Evolutionary conservation across 2,329 filamentous ascomycete genomes (phyloP), one percentile per base, ranked within the genome.

Genomic region (Pyricularia pennisetigena): DNA sequence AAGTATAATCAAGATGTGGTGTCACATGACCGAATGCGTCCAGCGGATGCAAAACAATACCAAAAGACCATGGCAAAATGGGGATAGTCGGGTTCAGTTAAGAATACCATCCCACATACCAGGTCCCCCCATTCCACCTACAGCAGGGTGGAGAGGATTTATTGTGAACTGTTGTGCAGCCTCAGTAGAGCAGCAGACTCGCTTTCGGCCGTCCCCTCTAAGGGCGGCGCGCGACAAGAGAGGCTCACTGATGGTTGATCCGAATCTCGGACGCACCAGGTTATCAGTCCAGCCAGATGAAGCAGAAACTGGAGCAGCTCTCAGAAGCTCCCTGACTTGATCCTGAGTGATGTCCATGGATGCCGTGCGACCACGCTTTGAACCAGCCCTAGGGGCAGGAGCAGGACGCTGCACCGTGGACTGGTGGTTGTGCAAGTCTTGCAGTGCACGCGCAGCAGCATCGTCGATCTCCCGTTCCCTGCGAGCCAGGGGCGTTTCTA

Each of bases 21-120:
- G 41, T 66, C 64, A 66, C 64, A 66, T 10, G 12, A 49, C 57
- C 57, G 57, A 26, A 8, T 26, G 23, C 23, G 57, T 10, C n/a
- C 57, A 12, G 4, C n/a, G 9, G 57, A 61, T 61, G 9, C n/a
- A 14, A n/a, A 49, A 49, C 24, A 23, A 57, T 66, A n/a, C 12
- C 26, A 16, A 35, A n/a, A n/a, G 32, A 16, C 64, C 30, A 14
- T 20, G 12, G 64, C 41, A 57, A n/a, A 20, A 66, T 12, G 41
- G 41, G 26, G 16, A 29, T 23, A 49, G 41, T 54, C 20, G 16
- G 14, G 70, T 75, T 78, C 79, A 86, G 75, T 85, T 83, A 71
- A 90, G 79, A 71, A 90, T 86, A 68, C 84, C 86, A 69, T 85
- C 81, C 88, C 88, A 90, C 86, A 90, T 89, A 67, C 88, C 87